These are phyloP conservation scores for Solanum chilense DNA, from an alignment of 257 asterid species.

Conservation along the genomic window DNA sequence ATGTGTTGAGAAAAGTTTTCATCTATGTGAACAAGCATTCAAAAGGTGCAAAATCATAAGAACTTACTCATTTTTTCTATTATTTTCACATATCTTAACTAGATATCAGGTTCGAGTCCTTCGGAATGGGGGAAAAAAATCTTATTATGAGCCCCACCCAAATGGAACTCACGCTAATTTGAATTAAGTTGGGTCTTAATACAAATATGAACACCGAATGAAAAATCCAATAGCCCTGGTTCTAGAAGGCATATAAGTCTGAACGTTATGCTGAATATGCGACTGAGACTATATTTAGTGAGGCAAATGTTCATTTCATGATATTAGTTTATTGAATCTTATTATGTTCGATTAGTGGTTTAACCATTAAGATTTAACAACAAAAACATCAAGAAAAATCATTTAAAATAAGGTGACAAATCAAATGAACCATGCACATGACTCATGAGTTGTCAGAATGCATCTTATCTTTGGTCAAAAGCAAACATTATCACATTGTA, in stretches of 20 bases:
- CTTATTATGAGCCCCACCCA: neutral
- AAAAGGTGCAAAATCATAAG: neutral
- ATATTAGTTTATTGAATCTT: too few species aligned
- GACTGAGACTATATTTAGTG: neutral
- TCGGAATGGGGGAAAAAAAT: neutral
- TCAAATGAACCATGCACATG: neutral
- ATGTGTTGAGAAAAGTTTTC: too few species aligned
- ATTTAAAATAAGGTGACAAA: neutral
- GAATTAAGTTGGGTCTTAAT: neutral
- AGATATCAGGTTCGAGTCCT: neutral
- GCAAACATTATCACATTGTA: neutral
- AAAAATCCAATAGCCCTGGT: neutral
- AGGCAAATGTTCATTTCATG: neutral
- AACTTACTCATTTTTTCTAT: neutral
- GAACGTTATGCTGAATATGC: neutral
- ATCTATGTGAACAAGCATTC: neutral
- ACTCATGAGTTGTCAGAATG: neutral
- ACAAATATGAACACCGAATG: neutral
- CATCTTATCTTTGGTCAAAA: neutral
- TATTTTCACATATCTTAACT: neutral
- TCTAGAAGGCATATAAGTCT: neutral
- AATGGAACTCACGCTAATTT: too few species aligned
- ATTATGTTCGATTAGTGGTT: too few species aligned
- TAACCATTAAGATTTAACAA: neutral
- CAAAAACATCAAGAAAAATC: neutral